Percentiles rank a stretch among this genome's conserved stretches.
These are phyloP conservation scores for Teunomyces tritomae DNA, from an alignment of 805 yeast genomes.

Conservation along the genomic window DNA sequence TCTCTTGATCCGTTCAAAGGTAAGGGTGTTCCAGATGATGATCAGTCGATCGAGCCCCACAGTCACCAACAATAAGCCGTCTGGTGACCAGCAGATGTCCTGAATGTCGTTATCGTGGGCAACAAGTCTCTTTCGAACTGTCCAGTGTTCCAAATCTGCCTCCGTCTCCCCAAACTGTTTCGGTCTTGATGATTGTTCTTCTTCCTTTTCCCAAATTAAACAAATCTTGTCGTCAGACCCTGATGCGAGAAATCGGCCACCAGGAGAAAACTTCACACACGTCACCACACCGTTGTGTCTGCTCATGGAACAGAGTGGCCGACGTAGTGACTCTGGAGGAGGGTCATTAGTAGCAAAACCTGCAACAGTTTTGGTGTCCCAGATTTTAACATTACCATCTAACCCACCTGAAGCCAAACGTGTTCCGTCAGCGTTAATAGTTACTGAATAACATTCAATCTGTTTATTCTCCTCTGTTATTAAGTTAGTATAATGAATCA, in stretches of 20 bases:
- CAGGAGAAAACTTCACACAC: constrained; percentile 87
- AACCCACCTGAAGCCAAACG: constrained; percentile 91
- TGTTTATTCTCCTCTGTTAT: constrained; percentile 70
- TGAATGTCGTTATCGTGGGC: constrained; percentile 98
- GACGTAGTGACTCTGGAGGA: constrained; percentile 24
- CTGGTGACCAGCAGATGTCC: constrained; percentile 98
- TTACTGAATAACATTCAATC: constrained; percentile 82
- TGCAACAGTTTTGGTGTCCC: constrained; percentile 65
- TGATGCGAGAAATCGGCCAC: constrained; percentile 85
- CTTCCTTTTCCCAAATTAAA: constrained; percentile 91
- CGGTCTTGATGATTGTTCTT: constrained; percentile 51
- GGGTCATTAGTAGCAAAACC: constrained; percentile 29
- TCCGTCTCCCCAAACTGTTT: constrained; percentile 68
- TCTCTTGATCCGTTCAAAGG: constrained; percentile 84
- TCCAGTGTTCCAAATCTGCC: constrained; percentile 86
- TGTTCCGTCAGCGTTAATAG: constrained; percentile 76
- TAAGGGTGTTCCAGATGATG: constrained; percentile 89
- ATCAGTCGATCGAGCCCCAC: constrained; percentile 94
- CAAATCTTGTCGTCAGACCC: constrained; percentile 95
- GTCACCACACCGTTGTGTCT: constrained; percentile 97
- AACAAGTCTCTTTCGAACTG: constrained; percentile 84
- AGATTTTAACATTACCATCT: constrained; percentile 85
- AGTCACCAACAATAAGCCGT: constrained; percentile 82
- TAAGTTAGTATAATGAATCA: constrained; percentile 17
- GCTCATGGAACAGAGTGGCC: constrained; percentile 85